Percentiles rank a stretch among this genome's conserved stretches.
Conservation (phyloP, 2,329 filamentous ascomycete genomes). For the Akanthomyces dipterigenus region DNA sequence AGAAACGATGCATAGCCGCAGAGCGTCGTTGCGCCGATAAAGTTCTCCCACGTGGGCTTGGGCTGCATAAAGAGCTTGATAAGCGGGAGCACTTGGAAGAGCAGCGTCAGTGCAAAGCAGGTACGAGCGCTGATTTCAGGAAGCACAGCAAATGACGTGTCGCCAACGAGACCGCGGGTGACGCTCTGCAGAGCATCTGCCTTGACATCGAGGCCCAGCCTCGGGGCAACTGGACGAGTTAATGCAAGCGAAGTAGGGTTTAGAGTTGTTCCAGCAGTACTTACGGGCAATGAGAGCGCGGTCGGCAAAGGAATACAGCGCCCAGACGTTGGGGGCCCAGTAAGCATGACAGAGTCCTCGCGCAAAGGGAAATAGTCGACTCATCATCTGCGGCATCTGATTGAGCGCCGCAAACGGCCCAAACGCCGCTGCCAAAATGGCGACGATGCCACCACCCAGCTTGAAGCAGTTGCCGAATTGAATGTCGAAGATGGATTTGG, state of each 20-base stretch:
- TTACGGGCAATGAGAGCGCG: conserved; percentile 73
- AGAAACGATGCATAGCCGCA: conserved; percentile 96
- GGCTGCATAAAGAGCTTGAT: conserved; percentile 74
- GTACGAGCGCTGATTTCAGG: conserved; percentile 74
- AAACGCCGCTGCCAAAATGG: conserved; percentile 73
- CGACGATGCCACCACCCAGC: conserved; percentile 64
- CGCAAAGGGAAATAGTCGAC: conserved; percentile 87
- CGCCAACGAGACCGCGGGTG: conserved; percentile 85
- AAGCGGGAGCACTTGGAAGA: conserved; percentile 74
- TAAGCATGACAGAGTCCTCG: conserved; percentile 94
- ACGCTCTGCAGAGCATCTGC: conserved; percentile 75
- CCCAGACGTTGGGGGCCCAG: conserved; percentile 97
- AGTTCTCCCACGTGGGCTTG: conserved; percentile 79
- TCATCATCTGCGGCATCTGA: conserved; percentile 77
- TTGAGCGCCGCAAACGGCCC: conserved; percentile 78
- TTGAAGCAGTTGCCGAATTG: conserved; percentile 76
- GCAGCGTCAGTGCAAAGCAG: conserved; percentile 76
- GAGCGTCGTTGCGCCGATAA: conserved; percentile 81
- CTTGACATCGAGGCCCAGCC: conserved; percentile 67
- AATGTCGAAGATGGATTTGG: conserved; percentile 68
- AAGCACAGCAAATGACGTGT: conserved; percentile 88
- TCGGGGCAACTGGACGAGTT: conserved; percentile 63
- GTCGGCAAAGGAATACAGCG: conserved; percentile 88
- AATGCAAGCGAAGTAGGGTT: too few species aligned
- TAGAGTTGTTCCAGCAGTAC: conserved; percentile 28